Conservation (phyloP, 2,329 filamentous ascomycete species). For the Arachnopeziza araneosa region DNA sequence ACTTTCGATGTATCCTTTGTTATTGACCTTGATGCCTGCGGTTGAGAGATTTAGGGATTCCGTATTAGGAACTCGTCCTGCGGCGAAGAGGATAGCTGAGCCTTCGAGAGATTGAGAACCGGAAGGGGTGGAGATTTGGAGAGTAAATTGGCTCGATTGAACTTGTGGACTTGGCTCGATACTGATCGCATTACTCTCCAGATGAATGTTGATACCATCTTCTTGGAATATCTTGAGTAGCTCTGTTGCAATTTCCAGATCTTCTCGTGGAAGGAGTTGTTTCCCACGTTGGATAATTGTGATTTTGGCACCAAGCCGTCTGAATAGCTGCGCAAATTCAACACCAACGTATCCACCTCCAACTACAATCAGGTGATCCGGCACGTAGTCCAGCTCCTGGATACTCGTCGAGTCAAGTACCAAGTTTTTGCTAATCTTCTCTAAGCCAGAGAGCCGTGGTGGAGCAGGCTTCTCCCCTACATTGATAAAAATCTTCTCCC, state of each 20-base stretch:
- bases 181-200: constrained; percentile 31
- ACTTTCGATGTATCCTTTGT: constrained; percentile 39
- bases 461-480: constrained; percentile 39
- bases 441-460: constrained; percentile 35
- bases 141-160: background rate
- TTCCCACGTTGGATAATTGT: constrained; percentile 41
- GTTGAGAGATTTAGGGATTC: constrained; percentile 37
- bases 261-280: constrained; percentile 42
- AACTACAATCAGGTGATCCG: constrained; percentile 44
- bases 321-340: constrained; percentile 49
- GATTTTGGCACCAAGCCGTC: constrained; percentile 43
- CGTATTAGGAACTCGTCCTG: constrained; percentile 46
- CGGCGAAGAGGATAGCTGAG: constrained; percentile 45
- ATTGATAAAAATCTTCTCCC: constrained; percentile 42
- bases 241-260: constrained; percentile 41
- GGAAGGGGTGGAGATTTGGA: too few relatives aligned
- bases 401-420: constrained; percentile 44
- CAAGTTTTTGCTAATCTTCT: constrained; percentile 31
- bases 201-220: constrained; percentile 41
- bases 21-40: constrained; percentile 37
- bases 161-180: constrained; percentile 12
- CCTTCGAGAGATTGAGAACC: constrained; percentile 27
- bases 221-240: constrained; percentile 39
- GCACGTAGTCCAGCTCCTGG: constrained; percentile 41
- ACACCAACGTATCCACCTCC: constrained; percentile 49